phyloP scores from a whole-genome alignment of 371 early-diverging fungal genomes.

The Circinella umbellata region DNA sequence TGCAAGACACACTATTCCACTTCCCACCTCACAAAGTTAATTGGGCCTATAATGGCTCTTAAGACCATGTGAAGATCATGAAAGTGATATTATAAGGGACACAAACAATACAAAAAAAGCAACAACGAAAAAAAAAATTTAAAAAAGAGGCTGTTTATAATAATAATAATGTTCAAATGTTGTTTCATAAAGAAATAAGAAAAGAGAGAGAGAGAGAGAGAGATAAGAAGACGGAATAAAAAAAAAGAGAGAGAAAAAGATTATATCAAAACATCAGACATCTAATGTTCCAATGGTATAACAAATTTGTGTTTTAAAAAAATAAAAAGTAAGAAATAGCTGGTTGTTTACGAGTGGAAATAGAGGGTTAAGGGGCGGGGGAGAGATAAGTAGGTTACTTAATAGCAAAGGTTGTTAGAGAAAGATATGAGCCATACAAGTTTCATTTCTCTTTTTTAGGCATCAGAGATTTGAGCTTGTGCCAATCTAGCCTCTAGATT shows the following conservation, averaged over 20 bases:
- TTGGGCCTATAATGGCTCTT: too few species aligned
- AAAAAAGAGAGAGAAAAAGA: not conserved
- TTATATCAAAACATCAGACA: slow-evolving; percentile 12
- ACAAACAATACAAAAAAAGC: too few species aligned
- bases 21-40: too few species aligned
- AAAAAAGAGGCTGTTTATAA: too few species aligned
- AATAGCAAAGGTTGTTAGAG: not conserved
- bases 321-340: not conserved
- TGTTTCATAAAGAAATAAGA: too few species aligned
- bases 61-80: too few species aligned
- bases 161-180: too few species aligned
- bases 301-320: not conserved
- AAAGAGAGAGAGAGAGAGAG: not conserved
- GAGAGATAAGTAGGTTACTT: not conserved
- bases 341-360: not conserved
- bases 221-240: not conserved
- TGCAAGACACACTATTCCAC: not conserved
- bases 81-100: too few species aligned
- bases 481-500: slow-evolving; percentile 58
- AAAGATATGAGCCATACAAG: not conserved
- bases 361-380: not conserved
- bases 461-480: slow-evolving; percentile 48
- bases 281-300: slow-evolving; percentile 7
- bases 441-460: slow-evolving; percentile 10
- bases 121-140: too few species aligned